Evolutionary conservation across 2,329 filamentous ascomycete genomes (phyloP), one percentile per base, ranked within the genome.

Genomic region (Calonectria montana): DNA sequence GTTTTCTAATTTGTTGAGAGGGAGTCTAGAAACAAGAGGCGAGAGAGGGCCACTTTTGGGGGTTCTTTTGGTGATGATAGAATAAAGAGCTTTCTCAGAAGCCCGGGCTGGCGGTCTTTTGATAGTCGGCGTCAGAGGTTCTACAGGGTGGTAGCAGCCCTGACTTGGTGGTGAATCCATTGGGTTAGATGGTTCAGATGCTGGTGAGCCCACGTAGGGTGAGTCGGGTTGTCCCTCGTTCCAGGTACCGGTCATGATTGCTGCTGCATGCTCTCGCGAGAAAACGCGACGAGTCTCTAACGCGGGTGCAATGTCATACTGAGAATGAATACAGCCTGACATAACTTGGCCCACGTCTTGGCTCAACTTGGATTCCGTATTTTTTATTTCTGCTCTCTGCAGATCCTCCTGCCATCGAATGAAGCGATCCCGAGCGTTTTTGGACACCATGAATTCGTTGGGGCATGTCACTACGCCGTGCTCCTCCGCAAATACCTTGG

Each of bases 401-500:
- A 98, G 86, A 77, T 97, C 96, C 23, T 91, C 88, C 63, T 87
- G 86, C 97, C 97, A 99, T 71, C 92, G 91, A 53, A 91, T 80
- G 86, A 93, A 98, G 48, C 97, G 92, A 70, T 97, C 93, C 73
- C 89, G 88, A 21, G 97, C 94, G 74, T 91, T 93, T 65, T 89
- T 91, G 4, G 96, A 97, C n/a, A 98, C 88, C 21, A 99, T 87
- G 50, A 88, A 88, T 50, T 97, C 93, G 77, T 95, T 92, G 7
- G 91, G 89, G n/a, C 95, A 87, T 13, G 94, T 87, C 0, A 89
- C 85, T 81, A 98, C 91, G 10, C 94, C 92, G 76, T 95, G 90
- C 71, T 96, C 92, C 72, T 90, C 90, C 0, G 96, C 97, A 83
- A 97, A 99, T n/a, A 93, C 90, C 50, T 90, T 93, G 18, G 97